phyloP scores from a whole-genome alignment of 2,329 filamentous ascomycete species.

The Triangularia setosa region DNA sequence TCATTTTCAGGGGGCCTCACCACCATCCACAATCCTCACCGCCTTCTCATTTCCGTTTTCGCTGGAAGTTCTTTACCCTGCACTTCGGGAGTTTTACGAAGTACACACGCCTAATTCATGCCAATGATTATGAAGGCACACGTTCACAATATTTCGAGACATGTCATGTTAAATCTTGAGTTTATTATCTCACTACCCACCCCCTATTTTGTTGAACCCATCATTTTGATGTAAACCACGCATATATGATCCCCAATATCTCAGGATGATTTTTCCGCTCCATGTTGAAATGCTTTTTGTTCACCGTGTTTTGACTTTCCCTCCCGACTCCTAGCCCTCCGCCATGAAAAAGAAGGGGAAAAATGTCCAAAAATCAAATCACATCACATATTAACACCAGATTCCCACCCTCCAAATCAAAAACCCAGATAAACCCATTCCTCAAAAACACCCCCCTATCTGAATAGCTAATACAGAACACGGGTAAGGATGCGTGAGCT shows the following conservation, averaged over 20 bases:
- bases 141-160: too few relatives aligned
- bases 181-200: neutral
- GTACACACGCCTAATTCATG: neutral
- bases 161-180: neutral
- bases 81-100: neutral
- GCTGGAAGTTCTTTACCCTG: neutral
- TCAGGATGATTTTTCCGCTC: neutral
- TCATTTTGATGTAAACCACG: neutral
- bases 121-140: neutral
- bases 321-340: neutral
- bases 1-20: neutral
- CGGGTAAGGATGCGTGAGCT: constrained; percentile 48
- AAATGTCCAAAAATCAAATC: neutral
- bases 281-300: constrained; percentile 18
- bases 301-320: neutral
- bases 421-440: constrained; percentile 2
- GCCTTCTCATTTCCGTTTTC: neutral
- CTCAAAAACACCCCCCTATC: neutral
- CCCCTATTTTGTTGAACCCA: constrained; percentile 15
- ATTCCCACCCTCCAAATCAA: neutral
- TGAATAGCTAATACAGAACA: constrained; percentile 35
- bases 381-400: neutral
- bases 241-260: neutral
- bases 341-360: neutral
- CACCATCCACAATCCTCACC: neutral